Base-by-base conservation (phyloP, 345 rosid genomes). In the Eucalyptus pauciflora region DNA sequence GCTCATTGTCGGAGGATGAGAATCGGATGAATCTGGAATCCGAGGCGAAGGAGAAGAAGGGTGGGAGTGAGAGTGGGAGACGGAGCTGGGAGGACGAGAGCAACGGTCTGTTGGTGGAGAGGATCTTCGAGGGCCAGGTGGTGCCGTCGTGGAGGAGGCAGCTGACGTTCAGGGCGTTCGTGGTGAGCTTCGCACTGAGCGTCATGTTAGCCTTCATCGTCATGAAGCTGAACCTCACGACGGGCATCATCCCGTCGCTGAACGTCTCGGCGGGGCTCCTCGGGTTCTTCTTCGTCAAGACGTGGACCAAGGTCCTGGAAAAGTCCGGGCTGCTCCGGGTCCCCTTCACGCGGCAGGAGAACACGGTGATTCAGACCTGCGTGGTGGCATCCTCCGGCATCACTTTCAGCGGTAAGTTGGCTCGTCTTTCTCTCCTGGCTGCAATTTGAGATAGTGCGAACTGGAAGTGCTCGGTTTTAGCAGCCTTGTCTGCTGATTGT, bases 281-380 rank as follows among this genome's bases (percentile, higher is more conserved):
- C n/a, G 91, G 91, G 25, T 89, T 89, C 88, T 89, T 90, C 89
- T 90, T 87, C 91, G 7, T 90, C 89, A 90, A 87, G 89, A 80
- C 86, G 5, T 90, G 89, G 89, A 87, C 91, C 43, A 90, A 87
- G 89, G 29, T 87, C 50, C 85, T 87, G 60, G 18, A 22, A 0
- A 62, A 45, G 20, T 46, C 89, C 9, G 91, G 91, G n/a, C 76
- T 90, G 87, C 62, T 89, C 58, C 62, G 1, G 58, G 83, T 87
- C 25, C 91, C 91, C 51, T 90, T 90, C 89, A 87, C 89, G 67
- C 89, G 91, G 85, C 91, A 90, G 71, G 91, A 90, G 91, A 90
- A 90, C 52, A 90, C 91, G 29, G 91, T 90, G 87, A 90, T 90
- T 51, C 91, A 90, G 91, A 90, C 91, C 51, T 90, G 91, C 87